Percentiles rank a stretch among this genome's conserved stretches.
Evolutionary conservation across 2,329 filamentous ascomycete species (phyloP).

Genomic region (Fusarium subglutinans): DNA sequence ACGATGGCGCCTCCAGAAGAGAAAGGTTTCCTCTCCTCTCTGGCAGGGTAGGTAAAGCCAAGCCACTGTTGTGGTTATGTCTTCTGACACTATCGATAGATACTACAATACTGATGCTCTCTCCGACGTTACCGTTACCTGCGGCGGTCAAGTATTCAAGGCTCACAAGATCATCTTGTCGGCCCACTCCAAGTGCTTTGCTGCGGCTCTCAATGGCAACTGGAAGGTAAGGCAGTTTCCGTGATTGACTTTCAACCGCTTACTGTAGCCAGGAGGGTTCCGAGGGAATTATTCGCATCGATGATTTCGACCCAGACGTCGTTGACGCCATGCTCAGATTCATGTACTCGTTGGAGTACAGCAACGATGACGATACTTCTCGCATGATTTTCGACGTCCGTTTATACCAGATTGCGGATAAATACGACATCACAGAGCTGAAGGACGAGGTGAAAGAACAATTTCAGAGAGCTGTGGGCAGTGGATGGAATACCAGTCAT

Average conservation of each 20-base stretch:
- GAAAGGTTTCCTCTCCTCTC: accelerated
- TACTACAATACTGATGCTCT: not conserved
- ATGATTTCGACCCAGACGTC: not conserved
- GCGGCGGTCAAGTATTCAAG: not conserved
- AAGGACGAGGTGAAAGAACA: not conserved
- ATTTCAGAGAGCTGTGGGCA: not conserved
- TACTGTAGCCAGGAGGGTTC: not conserved
- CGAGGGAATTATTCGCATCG: not conserved
- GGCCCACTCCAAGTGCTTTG: not conserved
- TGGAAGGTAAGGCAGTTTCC: slow-evolving; percentile 1
- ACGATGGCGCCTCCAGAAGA: not conserved
- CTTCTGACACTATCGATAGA: not conserved
- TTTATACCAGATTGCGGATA: not conserved
- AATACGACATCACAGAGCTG: not conserved
- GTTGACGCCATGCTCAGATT: not conserved
- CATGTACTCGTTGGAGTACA: not conserved
- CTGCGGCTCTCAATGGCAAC: not conserved
- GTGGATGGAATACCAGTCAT: not conserved
- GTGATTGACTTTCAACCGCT: no score
- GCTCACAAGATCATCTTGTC: slow-evolving; percentile 4
- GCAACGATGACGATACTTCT: accelerated
- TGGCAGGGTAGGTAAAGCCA: not conserved
- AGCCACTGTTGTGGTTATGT: no score
- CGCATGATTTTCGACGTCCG: not conserved
- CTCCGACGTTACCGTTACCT: not conserved